These are phyloP conservation scores for Gardenia jasminoides DNA, from an alignment of 257 asterid species.

Conservation along the genomic window DNA sequence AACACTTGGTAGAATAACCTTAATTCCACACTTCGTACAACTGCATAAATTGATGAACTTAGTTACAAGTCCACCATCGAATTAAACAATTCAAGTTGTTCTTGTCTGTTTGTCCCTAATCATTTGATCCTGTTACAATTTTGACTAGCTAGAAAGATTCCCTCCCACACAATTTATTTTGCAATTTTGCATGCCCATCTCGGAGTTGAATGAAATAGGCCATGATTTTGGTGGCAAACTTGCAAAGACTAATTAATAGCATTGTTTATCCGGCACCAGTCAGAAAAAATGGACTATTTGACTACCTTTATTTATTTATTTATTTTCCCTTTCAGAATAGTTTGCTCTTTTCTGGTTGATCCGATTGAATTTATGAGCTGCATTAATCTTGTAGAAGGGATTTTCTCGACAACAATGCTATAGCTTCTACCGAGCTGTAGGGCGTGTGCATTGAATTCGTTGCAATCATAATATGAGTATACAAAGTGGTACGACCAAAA, in stretches of 20 bases:
- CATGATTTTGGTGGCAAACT: not conserved
- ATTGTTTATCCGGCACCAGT: not conserved
- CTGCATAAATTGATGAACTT: constrained; percentile 19
- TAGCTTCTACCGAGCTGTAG: no score
- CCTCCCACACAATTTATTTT: not conserved
- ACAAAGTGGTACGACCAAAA: no score
- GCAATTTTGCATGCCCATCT: constrained; percentile 25
- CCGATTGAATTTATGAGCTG: no score
- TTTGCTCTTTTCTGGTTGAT: no score
- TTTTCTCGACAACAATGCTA: no score
- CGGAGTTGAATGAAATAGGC: constrained; percentile 3
- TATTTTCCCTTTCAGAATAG: no score
- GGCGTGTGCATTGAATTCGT: no score
- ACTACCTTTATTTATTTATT: no score
- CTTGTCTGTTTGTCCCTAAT: constrained; percentile 19
- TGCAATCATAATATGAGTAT: no score
- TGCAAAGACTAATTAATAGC: not conserved
- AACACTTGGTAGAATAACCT: not conserved
- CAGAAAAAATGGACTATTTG: no score
- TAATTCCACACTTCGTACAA: not conserved
- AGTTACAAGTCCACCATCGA: constrained; percentile 26
- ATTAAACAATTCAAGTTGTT: constrained; percentile 10
- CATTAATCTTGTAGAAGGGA: no score
- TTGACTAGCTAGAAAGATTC: constrained; percentile 34
- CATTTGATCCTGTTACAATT: constrained; percentile 29